phyloP scores from a whole-genome alignment of 495 filamentous ascomycete genomes.

The Penicillium steckii region DNA sequence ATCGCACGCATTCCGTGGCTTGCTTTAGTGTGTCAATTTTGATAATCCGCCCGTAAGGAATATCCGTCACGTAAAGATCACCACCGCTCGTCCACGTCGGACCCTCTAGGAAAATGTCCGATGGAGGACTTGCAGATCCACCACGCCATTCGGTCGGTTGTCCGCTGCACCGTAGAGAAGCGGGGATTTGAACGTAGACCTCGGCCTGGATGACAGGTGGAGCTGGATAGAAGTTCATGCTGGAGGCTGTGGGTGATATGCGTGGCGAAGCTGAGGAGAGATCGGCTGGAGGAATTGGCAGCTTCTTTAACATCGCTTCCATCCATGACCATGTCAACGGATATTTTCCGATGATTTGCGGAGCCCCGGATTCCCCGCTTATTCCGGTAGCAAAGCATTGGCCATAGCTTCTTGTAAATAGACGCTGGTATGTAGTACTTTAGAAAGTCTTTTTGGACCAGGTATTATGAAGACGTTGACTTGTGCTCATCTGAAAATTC shows the following conservation, averaged over 20 bases:
- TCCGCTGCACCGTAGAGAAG: constrained; percentile 15
- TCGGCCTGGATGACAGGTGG: constrained; percentile 21
- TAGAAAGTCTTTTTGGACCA: neutral
- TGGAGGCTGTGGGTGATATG: neutral
- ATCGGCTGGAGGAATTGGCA: no score
- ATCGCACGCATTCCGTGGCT: constrained; percentile 18
- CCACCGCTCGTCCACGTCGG: constrained; percentile 7
- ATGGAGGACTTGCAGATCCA: constrained; percentile 14
- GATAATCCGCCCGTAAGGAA: constrained; percentile 30
- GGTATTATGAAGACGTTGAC: no score
- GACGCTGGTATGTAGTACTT: neutral
- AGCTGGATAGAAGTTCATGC: constrained; percentile 25
- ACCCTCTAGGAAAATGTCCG: constrained; percentile 26
- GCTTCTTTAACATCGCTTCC: constrained; percentile 1
- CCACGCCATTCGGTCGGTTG: constrained; percentile 18
- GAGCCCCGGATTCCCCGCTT: neutral
- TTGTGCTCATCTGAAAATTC: neutral
- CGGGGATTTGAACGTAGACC: constrained; percentile 17
- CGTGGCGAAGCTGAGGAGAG: no score
- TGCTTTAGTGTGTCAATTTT: constrained; percentile 17
- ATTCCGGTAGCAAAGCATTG: neutral
- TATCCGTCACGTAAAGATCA: constrained; percentile 23
- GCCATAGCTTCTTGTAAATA: neutral
- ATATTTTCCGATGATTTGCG: constrained; percentile 5
- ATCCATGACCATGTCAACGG: neutral